Evolutionary conservation across 257 asterid genomes (phyloP).

Genomic region (Solanum pimpinellifolium): DNA sequence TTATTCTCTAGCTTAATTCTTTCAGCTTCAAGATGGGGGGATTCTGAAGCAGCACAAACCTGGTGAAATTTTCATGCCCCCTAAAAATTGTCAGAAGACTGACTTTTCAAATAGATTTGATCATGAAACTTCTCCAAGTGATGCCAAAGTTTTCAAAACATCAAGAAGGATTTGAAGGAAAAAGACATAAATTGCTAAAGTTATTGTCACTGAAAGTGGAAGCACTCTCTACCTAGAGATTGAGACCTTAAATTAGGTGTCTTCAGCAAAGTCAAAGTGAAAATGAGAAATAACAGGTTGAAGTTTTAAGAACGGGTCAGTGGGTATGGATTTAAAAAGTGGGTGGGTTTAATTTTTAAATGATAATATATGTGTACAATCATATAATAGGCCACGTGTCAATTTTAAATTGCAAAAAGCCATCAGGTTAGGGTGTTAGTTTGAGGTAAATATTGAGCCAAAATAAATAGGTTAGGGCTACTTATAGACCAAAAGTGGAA

Average conservation of each 20-base stretch:
- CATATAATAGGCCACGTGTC: background rate
- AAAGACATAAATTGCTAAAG: background rate
- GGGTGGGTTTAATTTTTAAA: background rate
- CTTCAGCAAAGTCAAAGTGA: background rate
- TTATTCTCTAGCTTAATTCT: background rate
- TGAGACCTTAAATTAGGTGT: background rate
- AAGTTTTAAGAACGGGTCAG: background rate
- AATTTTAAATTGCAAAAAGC: background rate
- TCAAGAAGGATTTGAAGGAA: background rate
- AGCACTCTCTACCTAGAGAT: background rate
- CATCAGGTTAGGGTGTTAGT: background rate
- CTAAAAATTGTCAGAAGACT: background rate
- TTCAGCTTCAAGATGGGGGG: background rate
- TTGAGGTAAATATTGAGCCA: background rate
- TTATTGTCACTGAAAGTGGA: background rate
- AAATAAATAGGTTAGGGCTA: background rate
- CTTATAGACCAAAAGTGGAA: background rate
- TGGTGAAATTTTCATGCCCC: background rate
- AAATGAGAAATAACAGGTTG: background rate
- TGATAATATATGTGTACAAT: background rate
- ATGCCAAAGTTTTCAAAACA: background rate
- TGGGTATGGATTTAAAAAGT: background rate
- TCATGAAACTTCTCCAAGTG: background rate
- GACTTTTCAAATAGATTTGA: background rate
- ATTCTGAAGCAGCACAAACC: background rate